Base-by-base conservation (phyloP, 2,329 filamentous ascomycete genomes). In the Trichophyton schoenleinii region DNA sequence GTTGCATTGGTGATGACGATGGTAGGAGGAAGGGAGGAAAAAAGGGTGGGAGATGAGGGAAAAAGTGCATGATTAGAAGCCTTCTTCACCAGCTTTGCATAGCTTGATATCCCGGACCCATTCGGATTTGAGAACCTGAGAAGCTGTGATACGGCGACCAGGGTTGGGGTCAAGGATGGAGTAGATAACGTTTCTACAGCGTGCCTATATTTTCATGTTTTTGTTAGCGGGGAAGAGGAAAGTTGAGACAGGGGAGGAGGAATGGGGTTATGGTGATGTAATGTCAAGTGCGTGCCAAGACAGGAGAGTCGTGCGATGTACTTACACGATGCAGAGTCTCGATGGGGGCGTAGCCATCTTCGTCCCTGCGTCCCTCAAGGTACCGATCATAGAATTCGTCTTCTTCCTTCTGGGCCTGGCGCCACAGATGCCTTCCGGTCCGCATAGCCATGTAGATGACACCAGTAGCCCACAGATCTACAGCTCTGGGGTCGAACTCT, bases 371-470 rank as follows among this genome's bases (percentile, higher is more conserved):
- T 34, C 94, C 94, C 71, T 95, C 88, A 3, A 99, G 82, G 71
- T 99, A 99, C 48, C 91, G 87, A 65, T 89, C 88, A 72, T 96
- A 99, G 69, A 97, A 99, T 70, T 97, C 94, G 70, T 99, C 94
- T 66, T 97, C 92, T 61, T 95, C 91, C 75, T 91, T 95, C 75
- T 92, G 92, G 5, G 94, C 94, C n/a, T 96, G 85, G 60, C 91
- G 87, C 94, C 94, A 99, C 7, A 99, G 80, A 74, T 99, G 94
- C 60, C 94, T 83, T 4, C 94, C 94, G 1, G 92, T 97, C 62
- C 94, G 83, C 94, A 99, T 99, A 13, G 94, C 94, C 94, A 99
- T 99, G 78, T 99, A 99, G 63, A 99, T 99, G 59, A 99, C 94
- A 71, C 94, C 94, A 63, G 91, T 96, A 25, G 94, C 94, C 94